A percentile compares a stretch with the other conserved stretches of the same genome.
These are phyloP conservation scores for Sphaceloma murrayae DNA, from an alignment of 2,329 filamentous ascomycete species.

Conservation along the genomic window DNA sequence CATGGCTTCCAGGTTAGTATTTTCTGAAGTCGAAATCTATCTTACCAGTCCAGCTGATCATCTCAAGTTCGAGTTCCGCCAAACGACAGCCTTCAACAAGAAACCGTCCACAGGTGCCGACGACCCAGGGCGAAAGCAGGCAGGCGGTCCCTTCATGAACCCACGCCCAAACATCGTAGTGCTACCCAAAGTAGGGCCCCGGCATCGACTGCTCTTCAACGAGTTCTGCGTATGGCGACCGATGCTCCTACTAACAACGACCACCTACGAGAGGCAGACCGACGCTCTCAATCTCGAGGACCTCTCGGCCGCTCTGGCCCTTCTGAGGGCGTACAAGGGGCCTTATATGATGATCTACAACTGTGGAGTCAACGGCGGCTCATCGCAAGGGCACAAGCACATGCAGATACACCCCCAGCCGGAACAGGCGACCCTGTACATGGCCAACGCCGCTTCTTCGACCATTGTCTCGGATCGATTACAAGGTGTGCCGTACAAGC, in stretches of 20 bases:
- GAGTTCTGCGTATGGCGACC: slow-evolving; percentile 32
- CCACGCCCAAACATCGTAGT: slow-evolving; percentile 23
- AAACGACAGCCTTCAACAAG: slow-evolving; percentile 15
- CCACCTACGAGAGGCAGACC: slow-evolving; percentile 31
- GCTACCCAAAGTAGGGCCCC: slow-evolving; percentile 24
- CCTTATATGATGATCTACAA: slow-evolving; percentile 37
- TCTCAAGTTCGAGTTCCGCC: slow-evolving; percentile 18
- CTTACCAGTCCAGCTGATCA: no score
- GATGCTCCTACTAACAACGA: slow-evolving; percentile 33
- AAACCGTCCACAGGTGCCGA: slow-evolving; percentile 17
- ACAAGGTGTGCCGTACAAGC: slow-evolving; percentile 16
- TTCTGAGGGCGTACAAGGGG: slow-evolving; percentile 25
- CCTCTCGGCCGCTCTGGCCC: slow-evolving; percentile 31
- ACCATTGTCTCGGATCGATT: not conserved
- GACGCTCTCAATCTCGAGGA: slow-evolving; percentile 32
- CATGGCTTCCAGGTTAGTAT: slow-evolving; percentile 16
- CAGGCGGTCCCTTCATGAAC: slow-evolving; percentile 17
- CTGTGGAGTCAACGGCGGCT: slow-evolving; percentile 37
- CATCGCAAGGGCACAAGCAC: slow-evolving; percentile 39
- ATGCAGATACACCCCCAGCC: slow-evolving; percentile 35
- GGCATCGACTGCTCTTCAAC: slow-evolving; percentile 31
- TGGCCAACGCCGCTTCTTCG: slow-evolving; percentile 16
- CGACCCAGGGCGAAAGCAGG: slow-evolving; percentile 11
- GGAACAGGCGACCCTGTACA: slow-evolving; percentile 8
- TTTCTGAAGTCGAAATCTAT: not conserved